Evolutionary conservation across 192 early-diverging fungal genomes (phyloP), one percentile per base, ranked within the genome.

Genomic region (Backusella parvicylindrica): DNA sequence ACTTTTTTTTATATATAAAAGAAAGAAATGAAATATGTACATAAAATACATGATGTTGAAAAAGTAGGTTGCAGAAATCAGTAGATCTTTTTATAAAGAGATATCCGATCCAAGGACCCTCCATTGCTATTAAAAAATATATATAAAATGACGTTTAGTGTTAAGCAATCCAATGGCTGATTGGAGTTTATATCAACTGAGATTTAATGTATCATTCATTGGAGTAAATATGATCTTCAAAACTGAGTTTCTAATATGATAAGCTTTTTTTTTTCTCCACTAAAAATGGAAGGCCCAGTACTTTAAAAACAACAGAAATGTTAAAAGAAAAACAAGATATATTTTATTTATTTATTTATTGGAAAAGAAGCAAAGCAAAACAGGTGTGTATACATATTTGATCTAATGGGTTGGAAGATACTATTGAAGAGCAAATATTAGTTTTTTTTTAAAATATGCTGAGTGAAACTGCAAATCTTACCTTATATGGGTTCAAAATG

Each of bases 401-500:
- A 60, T 60, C 53, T 60, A 60, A 60, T 56, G 53, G 12, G 53
- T 56, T 56, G 53, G 53, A 56, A 56, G 53, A 56, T 56, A 56
- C 53, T 56, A 26, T 56, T 23, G 26, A 56, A 56, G 3, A 56
- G 11, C 21, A 56, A 23, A 56, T 2, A 23, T 56, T 23, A 56
- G 53, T 56, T n/a, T 18, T 18, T 26, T n/a, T n/a, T n/a, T n/a
- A 56, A 21, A 21, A 26, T 11, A 56, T 56, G 8, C 26, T 12
- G 53, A 26, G 7, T 26, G 12, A 26, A 13, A 26, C n/a, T 56
- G 11, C 11, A 56, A 11, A 26, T 28, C 23, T 36, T 72, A 77
- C 75, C 75, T 94, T 94, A 87, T 93, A 93, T 0, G 93, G 93
- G 70, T 98, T 98, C 88, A 99, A 86, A 64, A 99, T 98, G 32